Evolutionary conservation across 2,329 filamentous ascomycete species (phyloP), one percentile per base, ranked within the genome.

Genomic region (Hymenoscyphus occultus): DNA sequence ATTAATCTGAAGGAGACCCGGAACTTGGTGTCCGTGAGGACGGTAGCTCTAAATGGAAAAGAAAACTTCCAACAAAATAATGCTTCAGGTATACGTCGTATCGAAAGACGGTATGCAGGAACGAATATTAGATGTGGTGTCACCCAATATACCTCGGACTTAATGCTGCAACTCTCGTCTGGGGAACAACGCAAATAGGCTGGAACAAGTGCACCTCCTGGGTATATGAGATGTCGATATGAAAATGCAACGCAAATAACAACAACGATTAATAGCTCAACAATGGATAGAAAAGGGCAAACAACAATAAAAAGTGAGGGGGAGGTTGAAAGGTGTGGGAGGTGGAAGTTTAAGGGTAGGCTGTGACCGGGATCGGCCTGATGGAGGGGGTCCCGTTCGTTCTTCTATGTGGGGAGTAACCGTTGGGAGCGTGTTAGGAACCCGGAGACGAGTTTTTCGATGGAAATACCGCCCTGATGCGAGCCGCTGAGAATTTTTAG

Each of bases 121-220:
- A 63, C 66, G 60, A 65, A 70, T 54, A 28, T 66, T 64, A 67
- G 56, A 60, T 56, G 61, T 61, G 63, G 54, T 68, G 61, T 67
- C 66, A 65, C 60, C 70, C 63, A 71, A 71, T 68, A 70, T 66
- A 68, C 56, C 64, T 65, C 56, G 61, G 59, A 65, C 35, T 64
- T 60, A 69, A 69, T 72, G 64, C 66, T 71, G 72, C 65, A 68
- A 58, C 61, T 62, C 61, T 62, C 51, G 45, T 56, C 61, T 61
- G 60, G 60, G 59, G 61, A 54, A 64, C 65, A 65, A 56, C 28
- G 56, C 59, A 65, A 65, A 69, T 69, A 67, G 59, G 62, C 58
- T 62, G 56, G 58, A 63, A 68, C 63, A 59, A 64, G 59, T 64
- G 68, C 65, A 72, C 72, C 71, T 54, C 72, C 71, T 72, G 72